Base-by-base conservation (phyloP, 352 stramenopile genomes). In the Phytophthora pisi region DNA sequence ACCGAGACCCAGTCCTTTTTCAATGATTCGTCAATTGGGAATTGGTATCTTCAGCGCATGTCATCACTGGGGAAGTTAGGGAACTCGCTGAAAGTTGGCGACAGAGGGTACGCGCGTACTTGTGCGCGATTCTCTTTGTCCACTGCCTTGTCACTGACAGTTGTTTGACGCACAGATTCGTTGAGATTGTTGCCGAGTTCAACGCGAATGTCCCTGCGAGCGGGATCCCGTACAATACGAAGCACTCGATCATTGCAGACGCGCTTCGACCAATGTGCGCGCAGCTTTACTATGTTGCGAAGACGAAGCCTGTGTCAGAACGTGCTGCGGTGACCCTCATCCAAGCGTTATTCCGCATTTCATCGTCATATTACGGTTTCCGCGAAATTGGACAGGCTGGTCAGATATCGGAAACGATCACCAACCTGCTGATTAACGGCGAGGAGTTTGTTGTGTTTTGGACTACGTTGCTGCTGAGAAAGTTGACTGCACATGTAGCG, bases 401-500 rank as follows among this genome's bases (percentile, higher is more conserved):
- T 3, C 85, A 95, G 46, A 80, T 97, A 13, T 78, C 89, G 1
- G 85, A 97, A 30, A 85, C 88, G 13, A 75, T 97, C 23, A 86
- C 82, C 0, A 91, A 93, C 26, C 64, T 95, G 26, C 63, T 97
- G 18, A 65, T 79, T 26, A 85, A 88, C 55, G 88, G 88, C n/a
- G 84, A 95, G 28, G 89, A 96, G 52, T 92, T 96, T 58, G 82
- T 87, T 11, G 82, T 97, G 8, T 97, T 97, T 57, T 97, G 90
- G 90, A 88, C 84, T 31, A 92, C 84, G 8, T 43, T 95, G 20
- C 45, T 96, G 18, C 57, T 96, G 24, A 76, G 88, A 42, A 75
- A 70, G 54, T 73, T 96, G 47, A 93, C 82, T 1, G 67, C 74
- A 7, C 86, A 94, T 54, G 69, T 60, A 4, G 55, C 74, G 1